Evolutionary conservation across 768 basidiomycete genomes (phyloP), one percentile per base, ranked within the genome.

Genomic region (Amanita fuliginea): DNA sequence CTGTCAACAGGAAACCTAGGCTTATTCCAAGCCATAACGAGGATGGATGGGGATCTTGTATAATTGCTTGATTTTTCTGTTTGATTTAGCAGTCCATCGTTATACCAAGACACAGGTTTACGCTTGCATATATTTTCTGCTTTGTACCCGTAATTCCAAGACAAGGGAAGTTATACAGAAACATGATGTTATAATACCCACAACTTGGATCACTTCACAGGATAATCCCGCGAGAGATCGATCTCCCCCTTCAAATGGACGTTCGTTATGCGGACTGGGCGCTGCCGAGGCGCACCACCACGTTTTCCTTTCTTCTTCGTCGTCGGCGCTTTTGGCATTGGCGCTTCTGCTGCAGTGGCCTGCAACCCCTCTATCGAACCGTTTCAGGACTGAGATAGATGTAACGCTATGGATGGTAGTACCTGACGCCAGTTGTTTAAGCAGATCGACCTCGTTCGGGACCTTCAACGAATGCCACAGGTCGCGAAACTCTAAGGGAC

Each of bases 391-490:
- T 43, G 44, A 35, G 18, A 49, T 39, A 53, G 40, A 16, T 24
- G 50, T 24, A 43, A 44, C 14, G 18, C 39, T 35, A 11, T 26
- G 13, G 3, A 21, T 58, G 1, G 14, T 58, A 66, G 52, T 61
- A 86, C 86, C 85, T 51, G 80, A 81, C 6, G 80, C 78, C 41
- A 95, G 77, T 51, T 88, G 80, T 58, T 76, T 81, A 49, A 85
- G 71, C 2, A 95, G 65, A 58, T 93, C 89, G 21, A 86, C 86
- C 37, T 91, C 88, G 47, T 86, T 86, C 1, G 92, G 92, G 1
- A 92, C 85, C 57, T 80, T 82, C 14, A 93, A 71, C 3, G 75
- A 73, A 63, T 89, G 87, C 92, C 93, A 95, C 14, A 94, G 67
- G 56, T 92, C 86, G 46, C 75, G 68, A 60, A 95, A 95, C 64